Conservation (phyloP, 495 filamentous ascomycete species). For the Hypoxylon rickii region DNA sequence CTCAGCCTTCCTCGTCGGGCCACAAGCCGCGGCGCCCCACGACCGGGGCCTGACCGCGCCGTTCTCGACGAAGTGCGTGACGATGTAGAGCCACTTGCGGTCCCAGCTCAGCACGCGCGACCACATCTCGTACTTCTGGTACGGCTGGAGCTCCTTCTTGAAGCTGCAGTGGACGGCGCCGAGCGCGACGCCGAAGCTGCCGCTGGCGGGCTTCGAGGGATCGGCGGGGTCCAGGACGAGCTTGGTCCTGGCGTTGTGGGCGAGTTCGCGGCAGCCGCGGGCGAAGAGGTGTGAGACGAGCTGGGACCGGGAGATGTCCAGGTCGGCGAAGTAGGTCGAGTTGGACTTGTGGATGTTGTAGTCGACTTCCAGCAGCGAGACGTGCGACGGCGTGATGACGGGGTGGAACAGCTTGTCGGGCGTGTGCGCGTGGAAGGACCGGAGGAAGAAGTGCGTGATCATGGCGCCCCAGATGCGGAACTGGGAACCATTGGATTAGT, state of each 20-base stretch:
- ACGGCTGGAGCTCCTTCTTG: slow-evolving; percentile 69
- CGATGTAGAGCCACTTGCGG: slow-evolving; percentile 56
- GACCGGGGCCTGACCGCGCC: slow-evolving; percentile 52
- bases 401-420: slow-evolving; percentile 66
- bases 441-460: slow-evolving; percentile 57
- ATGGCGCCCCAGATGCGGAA: slow-evolving; percentile 67
- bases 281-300: slow-evolving; percentile 59
- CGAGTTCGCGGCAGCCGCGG: slow-evolving; percentile 47
- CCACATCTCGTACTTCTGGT: slow-evolving; percentile 74
- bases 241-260: slow-evolving; percentile 46
- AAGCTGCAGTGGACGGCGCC: slow-evolving; percentile 71
- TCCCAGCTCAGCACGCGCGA: slow-evolving; percentile 74
- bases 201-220: slow-evolving; percentile 37
- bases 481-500: slow-evolving; percentile 39
- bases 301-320: slow-evolving; percentile 73
- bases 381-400: slow-evolving; percentile 61
- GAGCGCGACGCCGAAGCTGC: slow-evolving; percentile 62
- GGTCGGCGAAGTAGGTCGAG: slow-evolving; percentile 80
- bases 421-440: slow-evolving; percentile 43
- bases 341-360: slow-evolving; percentile 88
- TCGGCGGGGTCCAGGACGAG: slow-evolving; percentile 48
- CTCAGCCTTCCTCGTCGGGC: slow-evolving; percentile 39
- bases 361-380: slow-evolving; percentile 71
- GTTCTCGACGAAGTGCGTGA: slow-evolving; percentile 58
- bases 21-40: slow-evolving; percentile 38